Conservation (phyloP, 495 filamentous ascomycete genomes). For the Aspergillus taichungensis region DNA sequence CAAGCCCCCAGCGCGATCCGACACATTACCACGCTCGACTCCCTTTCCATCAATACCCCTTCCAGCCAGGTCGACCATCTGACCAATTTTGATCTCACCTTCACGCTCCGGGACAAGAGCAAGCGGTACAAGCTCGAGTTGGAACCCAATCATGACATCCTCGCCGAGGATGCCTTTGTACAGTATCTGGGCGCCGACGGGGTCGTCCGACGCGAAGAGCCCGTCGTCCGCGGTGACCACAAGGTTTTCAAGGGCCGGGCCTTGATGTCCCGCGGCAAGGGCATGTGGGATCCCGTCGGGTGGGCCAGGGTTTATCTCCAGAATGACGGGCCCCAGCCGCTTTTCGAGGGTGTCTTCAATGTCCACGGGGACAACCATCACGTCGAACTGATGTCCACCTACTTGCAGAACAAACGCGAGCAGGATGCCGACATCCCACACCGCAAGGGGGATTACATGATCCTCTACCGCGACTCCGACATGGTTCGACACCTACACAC, state of each 20-base stretch:
- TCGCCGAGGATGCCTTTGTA: conserved; percentile 65
- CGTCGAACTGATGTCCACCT: conserved; percentile 67
- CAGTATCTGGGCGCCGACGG: conserved; percentile 66
- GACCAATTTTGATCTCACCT: conserved; percentile 74
- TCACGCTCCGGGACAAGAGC: conserved; percentile 56
- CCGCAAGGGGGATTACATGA: conserved; percentile 68
- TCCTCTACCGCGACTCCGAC: conserved; percentile 87
- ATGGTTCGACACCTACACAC: conserved; percentile 42
- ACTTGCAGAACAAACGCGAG: conserved; percentile 59
- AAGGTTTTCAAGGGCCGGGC: conserved; percentile 77
- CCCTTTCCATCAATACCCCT: conserved; percentile 67
- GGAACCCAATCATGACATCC: conserved; percentile 87
- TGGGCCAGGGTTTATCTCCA: conserved; percentile 76
- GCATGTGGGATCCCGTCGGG: conserved; percentile 69
- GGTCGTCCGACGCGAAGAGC: conserved; percentile 47
- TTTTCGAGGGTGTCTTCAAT: conserved; percentile 89
- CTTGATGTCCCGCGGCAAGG: conserved; percentile 54
- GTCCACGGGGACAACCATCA: conserved; percentile 77
- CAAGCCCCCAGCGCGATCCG: conserved; percentile 65
- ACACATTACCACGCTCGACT: conserved; percentile 63
- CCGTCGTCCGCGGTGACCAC: conserved; percentile 60
- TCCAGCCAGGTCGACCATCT: conserved; percentile 70
- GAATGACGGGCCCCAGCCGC: conserved; percentile 64
- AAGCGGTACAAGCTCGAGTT: conserved; percentile 71
- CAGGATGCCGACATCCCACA: conserved; percentile 63